Evolutionary conservation across 78 protist genomes (phyloP), one percentile per base, ranked within the genome.

Genomic region (Emiliania huxleyi): DNA sequence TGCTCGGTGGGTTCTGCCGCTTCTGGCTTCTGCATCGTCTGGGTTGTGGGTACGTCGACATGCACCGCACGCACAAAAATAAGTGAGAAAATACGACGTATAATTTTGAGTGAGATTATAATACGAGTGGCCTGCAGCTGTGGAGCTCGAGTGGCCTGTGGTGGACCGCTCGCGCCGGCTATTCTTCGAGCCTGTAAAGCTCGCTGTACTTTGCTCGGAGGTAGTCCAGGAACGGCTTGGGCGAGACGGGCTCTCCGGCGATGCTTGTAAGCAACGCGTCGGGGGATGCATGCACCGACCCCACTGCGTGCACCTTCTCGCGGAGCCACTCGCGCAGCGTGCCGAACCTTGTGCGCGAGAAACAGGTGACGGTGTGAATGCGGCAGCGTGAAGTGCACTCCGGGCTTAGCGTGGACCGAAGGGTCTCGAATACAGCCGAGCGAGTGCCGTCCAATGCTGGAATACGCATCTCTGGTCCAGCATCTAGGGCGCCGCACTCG

Each of bases 271-370:
- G 79, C 79, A 87, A 38, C 42, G 4, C 91, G 91, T 87, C 91
- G 22, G 79, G 73, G 29, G 91, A 87, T 0, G 81, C 37, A 42
- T 49, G 79, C 25, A 56, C 18, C 52, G 91, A 87, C 29, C 91
- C 91, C 26, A 26, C 33, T 37, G 15, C 25, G 77, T 84, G 90
- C 12, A 49, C 77, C 8, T 55, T 52, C 52, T 8, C 38, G n/a
- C 43, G 40, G 22, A 87, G 91, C 91, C 91, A 87, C 73, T 87
- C 77, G 42, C 69, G 56, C 29, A 87, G 91, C 77, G 33, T 19
- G 26, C 37, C 45, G 49, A 87, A 87, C 35, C 56, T 48, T 73
- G 33, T 69, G 75, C 75, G 18, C n/a, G n/a, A n/a, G n/a, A n/a
- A n/a, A n/a, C n/a, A n/a, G n/a, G n/a, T n/a, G n/a, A n/a, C n/a